These are phyloP conservation scores for Hortaea sp. DNA, from an alignment of 2,329 filamentous ascomycete species.

Conservation along the genomic window DNA sequence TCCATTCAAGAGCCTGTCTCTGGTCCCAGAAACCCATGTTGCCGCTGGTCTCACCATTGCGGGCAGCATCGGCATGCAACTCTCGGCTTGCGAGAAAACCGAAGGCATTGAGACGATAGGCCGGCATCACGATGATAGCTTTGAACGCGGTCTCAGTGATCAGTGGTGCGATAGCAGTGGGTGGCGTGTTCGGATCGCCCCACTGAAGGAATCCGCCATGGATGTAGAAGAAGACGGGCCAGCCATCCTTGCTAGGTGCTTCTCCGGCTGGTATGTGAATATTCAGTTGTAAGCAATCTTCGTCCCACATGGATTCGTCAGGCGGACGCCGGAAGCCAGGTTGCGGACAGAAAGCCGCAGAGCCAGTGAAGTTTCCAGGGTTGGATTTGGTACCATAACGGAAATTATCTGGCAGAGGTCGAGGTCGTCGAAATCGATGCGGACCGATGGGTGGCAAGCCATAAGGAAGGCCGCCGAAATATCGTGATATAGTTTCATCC, in stretches of 20 bases:
- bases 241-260: conserved; percentile 35
- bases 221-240: conserved; percentile 50
- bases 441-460: conserved; percentile 40
- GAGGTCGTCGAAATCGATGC: conserved; percentile 41
- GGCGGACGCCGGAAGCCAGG: conserved; percentile 21
- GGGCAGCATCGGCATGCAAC: conserved; percentile 32
- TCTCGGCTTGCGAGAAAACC: conserved; percentile 46
- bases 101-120: conserved; percentile 47
- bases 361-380: conserved; percentile 37
- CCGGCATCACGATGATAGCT: conserved; percentile 45
- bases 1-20: conserved; percentile 47
- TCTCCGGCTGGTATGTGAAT: conserved; percentile 43
- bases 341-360: conserved; percentile 42
- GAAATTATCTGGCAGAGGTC: conserved; percentile 37
- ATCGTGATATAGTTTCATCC: conserved; percentile 34
- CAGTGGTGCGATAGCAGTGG: conserved; percentile 34
- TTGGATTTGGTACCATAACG: conserved; percentile 40
- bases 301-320: conserved; percentile 29
- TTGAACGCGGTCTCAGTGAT: conserved; percentile 40
- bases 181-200: conserved; percentile 37
- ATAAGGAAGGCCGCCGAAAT: conserved; percentile 48
- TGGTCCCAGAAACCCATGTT: conserved; percentile 52
- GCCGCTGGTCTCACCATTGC: conserved; percentile 29
- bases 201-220: conserved; percentile 50
- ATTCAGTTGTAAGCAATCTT: conserved; percentile 49